Evolutionary conservation across 169 alveolate species (phyloP).

Genomic region (Plasmodium vivax): DNA sequence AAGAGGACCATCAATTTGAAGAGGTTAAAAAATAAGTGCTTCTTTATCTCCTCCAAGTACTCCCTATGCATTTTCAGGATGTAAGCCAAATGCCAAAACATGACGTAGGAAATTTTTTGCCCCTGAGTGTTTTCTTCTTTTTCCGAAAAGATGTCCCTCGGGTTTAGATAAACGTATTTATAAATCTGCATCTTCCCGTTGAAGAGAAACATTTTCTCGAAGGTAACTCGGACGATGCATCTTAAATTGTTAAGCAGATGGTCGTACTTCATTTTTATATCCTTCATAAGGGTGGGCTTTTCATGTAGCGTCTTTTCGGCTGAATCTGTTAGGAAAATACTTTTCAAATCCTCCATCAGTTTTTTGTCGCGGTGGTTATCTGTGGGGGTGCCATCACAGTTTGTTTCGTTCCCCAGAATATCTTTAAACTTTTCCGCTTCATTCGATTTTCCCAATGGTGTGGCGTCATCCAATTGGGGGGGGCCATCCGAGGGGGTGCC

Average conservation of each 20-base stretch:
- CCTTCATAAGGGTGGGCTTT: conserved; percentile 44
- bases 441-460: background rate
- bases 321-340: background rate
- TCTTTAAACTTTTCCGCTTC: background rate
- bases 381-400: background rate
- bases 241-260: conserved; percentile 31
- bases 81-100: conserved; percentile 72
- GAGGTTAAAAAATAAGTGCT: conserved; percentile 20
- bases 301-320: background rate
- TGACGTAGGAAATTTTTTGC: conserved; percentile 34
- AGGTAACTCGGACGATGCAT: conserved; percentile 6
- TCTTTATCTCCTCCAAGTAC: conserved; percentile 56
- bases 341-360: conserved; percentile 55
- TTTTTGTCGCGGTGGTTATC: conserved; percentile 9
- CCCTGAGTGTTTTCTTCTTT: background rate
- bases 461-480: background rate
- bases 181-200: conserved; percentile 25
- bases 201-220: conserved; percentile 63
- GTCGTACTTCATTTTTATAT: conserved; percentile 42
- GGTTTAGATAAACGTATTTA: conserved; percentile 32
- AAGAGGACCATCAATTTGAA: conserved; percentile 52
- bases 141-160: background rate
- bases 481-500: background rate
- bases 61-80: conserved; percentile 28
- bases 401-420: background rate